A percentile compares a stretch with the other conserved stretches of the same genome.
Conservation (phyloP, 1,139 yeast species). For the Ogataea hybrid region DNA sequence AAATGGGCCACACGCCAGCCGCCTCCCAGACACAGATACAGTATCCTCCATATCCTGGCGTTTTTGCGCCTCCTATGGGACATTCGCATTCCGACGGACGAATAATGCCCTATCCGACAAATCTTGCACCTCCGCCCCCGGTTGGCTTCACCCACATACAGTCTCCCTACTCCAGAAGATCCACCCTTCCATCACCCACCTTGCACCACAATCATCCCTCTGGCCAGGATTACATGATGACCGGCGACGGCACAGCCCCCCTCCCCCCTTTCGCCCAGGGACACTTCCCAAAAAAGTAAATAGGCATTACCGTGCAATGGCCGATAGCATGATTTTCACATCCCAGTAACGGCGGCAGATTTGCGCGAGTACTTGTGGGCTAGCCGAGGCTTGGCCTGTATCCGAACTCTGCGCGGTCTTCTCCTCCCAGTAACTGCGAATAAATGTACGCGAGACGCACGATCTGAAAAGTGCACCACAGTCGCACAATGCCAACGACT, state of each 20-base stretch:
- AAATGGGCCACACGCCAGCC: neutral
- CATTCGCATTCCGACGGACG: slow-evolving; percentile 1
- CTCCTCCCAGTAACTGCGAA: neutral
- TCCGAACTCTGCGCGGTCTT: neutral
- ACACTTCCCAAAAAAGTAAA: neutral
- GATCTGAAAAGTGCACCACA: neutral
- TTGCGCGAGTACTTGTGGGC: too few species aligned
- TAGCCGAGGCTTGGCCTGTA: too few species aligned
- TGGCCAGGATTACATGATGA: neutral
- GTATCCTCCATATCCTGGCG: slow-evolving; percentile 1
- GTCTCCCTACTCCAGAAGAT: slow-evolving; percentile 2
- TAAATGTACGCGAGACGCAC: neutral
- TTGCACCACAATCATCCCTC: neutral
- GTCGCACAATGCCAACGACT: neutral
- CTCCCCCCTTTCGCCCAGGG: neutral
- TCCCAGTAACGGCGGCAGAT: too few species aligned
- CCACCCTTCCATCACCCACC: slow-evolving; percentile 1
- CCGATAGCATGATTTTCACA: too few species aligned
- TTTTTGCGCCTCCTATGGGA: slow-evolving; percentile 2
- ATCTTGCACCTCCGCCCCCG: slow-evolving; percentile 2
- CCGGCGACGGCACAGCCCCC: neutral
- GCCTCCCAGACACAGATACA: neutral
- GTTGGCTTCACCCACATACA: slow-evolving; percentile 2
- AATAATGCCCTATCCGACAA: neutral
- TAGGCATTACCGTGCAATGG: neutral